These are phyloP conservation scores for Thelonectria olida DNA, from an alignment of 2,329 filamentous ascomycete species.

Conservation along the genomic window DNA sequence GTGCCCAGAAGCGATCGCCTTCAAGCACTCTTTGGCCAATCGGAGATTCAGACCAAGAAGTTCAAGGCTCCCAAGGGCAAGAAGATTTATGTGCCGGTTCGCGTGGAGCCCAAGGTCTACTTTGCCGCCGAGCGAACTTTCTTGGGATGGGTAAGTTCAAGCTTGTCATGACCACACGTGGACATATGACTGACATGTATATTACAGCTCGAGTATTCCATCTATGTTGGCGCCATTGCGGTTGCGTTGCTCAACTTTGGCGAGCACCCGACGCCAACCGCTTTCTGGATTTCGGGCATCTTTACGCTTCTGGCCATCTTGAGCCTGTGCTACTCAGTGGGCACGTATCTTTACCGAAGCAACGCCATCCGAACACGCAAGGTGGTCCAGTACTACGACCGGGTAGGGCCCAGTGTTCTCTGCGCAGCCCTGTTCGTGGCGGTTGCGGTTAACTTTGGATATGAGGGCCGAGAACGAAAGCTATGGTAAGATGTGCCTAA, in stretches of 20 bases:
- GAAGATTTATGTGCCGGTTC: constrained; percentile 94
- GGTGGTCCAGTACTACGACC: constrained; percentile 92
- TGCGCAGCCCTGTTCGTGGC: constrained; percentile 78
- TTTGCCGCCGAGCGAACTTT: constrained; percentile 97
- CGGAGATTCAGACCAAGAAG: constrained; percentile 64
- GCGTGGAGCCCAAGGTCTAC: constrained; percentile 97
- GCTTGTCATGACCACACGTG: neutral
- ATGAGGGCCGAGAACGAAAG: constrained; percentile 72
- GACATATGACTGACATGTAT: neutral
- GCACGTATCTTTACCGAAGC: constrained; percentile 88
- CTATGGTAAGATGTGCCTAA: constrained; percentile 54
- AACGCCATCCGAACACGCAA: constrained; percentile 82
- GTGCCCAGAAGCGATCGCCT: constrained; percentile 67
- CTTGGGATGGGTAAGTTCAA: constrained; percentile 80
- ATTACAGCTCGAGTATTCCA: constrained; percentile 86
- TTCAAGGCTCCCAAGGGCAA: constrained; percentile 83
- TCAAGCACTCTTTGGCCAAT: constrained; percentile 61
- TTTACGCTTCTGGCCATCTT: constrained; percentile 86
- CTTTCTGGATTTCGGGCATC: constrained; percentile 75
- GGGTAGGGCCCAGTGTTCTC: constrained; percentile 81
- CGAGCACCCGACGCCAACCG: constrained; percentile 61
- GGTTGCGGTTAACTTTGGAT: constrained; percentile 81
- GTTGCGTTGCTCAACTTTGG: constrained; percentile 87
- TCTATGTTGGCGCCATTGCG: constrained; percentile 90
- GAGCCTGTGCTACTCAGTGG: constrained; percentile 83